Evolutionary conservation across 2,329 filamentous ascomycete species (phyloP).

Genomic region (Neonectria sp.): DNA sequence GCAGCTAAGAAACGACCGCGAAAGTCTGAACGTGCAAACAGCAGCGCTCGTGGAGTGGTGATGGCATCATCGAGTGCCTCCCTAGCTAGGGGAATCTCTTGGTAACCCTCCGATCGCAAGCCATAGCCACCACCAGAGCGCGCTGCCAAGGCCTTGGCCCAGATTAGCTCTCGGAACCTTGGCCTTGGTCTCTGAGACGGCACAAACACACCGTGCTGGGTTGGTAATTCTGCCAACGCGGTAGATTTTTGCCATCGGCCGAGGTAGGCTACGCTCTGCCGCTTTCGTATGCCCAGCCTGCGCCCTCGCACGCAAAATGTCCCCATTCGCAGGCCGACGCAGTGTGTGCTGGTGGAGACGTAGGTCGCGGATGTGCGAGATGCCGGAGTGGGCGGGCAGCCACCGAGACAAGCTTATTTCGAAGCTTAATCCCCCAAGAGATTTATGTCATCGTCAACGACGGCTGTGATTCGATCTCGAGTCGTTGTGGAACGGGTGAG

Average conservation of each 20-base stretch:
- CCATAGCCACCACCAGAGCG: slow-evolving; percentile 35
- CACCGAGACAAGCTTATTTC: slow-evolving; percentile 46
- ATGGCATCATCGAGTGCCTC: slow-evolving; percentile 10
- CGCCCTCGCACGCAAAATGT: background rate
- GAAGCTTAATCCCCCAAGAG: slow-evolving; percentile 39
- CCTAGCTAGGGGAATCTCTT: slow-evolving; percentile 34
- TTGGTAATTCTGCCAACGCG: background rate
- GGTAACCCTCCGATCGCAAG: slow-evolving; percentile 23
- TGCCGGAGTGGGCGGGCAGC: slow-evolving; percentile 22
- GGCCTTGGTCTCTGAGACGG: no score
- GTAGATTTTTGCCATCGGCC: background rate
- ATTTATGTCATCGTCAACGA: background rate
- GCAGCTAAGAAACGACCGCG: background rate
- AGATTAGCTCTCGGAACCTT: background rate
- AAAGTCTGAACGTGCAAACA: background rate
- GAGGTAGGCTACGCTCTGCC: background rate
- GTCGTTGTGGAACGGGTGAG: slow-evolving; percentile 10
- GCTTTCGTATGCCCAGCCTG: slow-evolving; percentile 3
- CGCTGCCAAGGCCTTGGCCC: slow-evolving; percentile 27
- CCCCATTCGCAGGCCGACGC: background rate
- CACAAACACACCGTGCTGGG: background rate
- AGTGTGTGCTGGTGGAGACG: slow-evolving; percentile 19
- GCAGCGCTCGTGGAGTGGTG: background rate
- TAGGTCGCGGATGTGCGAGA: slow-evolving; percentile 33
- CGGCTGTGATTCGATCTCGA: background rate